Base-by-base conservation (phyloP, 495 filamentous ascomycete genomes). In the Trichoderma parareesei region DNA sequence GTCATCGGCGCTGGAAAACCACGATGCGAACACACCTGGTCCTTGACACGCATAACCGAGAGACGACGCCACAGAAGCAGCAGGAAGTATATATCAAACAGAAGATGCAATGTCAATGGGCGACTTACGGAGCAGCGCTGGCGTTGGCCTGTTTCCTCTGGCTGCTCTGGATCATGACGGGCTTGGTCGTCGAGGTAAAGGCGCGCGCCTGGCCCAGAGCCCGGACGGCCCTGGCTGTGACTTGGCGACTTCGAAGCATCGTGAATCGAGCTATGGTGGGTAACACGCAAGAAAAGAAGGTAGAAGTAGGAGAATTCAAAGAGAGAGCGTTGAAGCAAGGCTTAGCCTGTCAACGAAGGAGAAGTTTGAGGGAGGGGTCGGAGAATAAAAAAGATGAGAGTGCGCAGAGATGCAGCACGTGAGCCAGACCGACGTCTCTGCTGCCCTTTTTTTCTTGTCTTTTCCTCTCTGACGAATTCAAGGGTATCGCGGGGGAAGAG, bases 201-300 rank as follows among this genome's bases (percentile, higher is more conserved):
- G 53, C 40, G 16, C 64, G 33, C 16, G 64, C 18, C 53, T 49
- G 33, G 13, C 18, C 27, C n/a, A 61, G 37, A 20, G 64, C 35
- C 38, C 41, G 27, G 18, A 61, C 27, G 40, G 64, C 64, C 42
- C 37, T 65, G 46, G 18, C 9, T 42, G 55, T 42, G 8, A 57
- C 16, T 4, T n/a, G 53, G 53, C 64, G 64, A 48, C 18, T 61
- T 65, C 64, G 64, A 55, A 65, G 64, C 64, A 65, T 65, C 40
- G 53, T 38, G 57, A 43, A 14, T 42, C 46, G 61, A 49, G 46
- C 46, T 49, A 49, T 49, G 20, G 46, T 49, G 46, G 46, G 46
- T 49, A 49, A 49, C 46, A 49, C 16, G 8, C 16, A 49, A 49
- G 16, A 49, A 49, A 49, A 18, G 18, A 49, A 49, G 16, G 41